phyloP scores from a whole-genome alignment of 2,329 filamentous ascomycete species.

The Colletotrichum acutatum region DNA sequence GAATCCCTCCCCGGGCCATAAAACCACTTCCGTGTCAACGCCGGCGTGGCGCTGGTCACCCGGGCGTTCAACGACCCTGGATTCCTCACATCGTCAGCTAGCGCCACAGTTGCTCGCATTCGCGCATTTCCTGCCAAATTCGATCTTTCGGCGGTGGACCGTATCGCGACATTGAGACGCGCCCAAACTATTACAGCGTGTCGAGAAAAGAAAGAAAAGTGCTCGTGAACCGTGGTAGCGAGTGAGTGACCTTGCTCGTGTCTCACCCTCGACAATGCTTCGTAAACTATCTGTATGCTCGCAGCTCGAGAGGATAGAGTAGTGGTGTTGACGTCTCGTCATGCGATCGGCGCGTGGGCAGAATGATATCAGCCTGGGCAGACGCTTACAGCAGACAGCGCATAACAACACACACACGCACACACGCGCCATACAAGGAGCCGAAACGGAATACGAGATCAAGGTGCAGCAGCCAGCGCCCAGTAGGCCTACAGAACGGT shows the following conservation, averaged over 20 bases:
- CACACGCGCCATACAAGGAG: not conserved
- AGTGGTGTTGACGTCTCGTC: not conserved
- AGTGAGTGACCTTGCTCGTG: not conserved
- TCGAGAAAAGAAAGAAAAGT: not conserved
- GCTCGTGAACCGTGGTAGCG: too few species aligned
- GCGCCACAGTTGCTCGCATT: not conserved
- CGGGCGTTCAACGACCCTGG: not conserved
- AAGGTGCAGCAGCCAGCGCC: conserved; percentile 11
- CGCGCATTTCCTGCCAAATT: not conserved
- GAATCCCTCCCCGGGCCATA: not conserved
- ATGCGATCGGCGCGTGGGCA: not conserved
- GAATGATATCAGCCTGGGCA: conserved; percentile 2
- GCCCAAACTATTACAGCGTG: not conserved
- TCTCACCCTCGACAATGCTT: not conserved
- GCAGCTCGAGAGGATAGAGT: not conserved
- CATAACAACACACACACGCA: not conserved
- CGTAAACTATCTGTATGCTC: not conserved
- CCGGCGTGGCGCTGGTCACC: not conserved
- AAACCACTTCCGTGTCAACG: not conserved
- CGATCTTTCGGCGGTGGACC: not conserved
- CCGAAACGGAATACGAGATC: conserved; percentile 23
- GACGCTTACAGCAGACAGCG: not conserved
- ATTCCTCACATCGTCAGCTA: not conserved
- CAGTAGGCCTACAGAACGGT: conserved; percentile 1
- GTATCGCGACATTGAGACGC: not conserved